A percentile compares a stretch with the other conserved stretches of the same genome.
Conservation (phyloP, 129 eudicot species). For the Chrysanthemum lavandulifolium region DNA sequence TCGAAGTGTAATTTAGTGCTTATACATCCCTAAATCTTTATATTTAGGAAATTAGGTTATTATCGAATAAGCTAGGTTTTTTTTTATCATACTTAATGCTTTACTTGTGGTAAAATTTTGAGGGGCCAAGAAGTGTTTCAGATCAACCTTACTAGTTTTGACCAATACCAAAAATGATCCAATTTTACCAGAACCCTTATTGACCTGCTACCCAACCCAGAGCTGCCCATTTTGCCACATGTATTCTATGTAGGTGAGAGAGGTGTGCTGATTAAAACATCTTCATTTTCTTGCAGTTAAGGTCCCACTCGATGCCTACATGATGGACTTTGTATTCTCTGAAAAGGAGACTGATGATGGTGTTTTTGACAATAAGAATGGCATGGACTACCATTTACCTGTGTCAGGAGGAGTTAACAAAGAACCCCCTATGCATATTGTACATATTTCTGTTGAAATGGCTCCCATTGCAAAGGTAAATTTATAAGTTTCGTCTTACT, state of each 20-base stretch:
- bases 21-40: neutral
- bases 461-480: conserved; percentile 99
- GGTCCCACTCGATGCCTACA: conserved; percentile 96
- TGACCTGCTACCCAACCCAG: neutral
- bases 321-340: conserved; percentile 95
- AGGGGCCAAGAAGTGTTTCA: neutral
- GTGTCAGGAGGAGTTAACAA: conserved; percentile 78
- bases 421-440: conserved; percentile 98
- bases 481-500: neutral
- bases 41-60: neutral
- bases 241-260: neutral
- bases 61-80: neutral
- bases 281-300: conserved; percentile 54
- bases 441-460: conserved; percentile 96
- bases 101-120: neutral
- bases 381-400: conserved; percentile 95
- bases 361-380: conserved; percentile 79
- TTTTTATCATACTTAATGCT: neutral
- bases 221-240: neutral
- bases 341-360: conserved; percentile 93
- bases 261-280: neutral
- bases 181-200: neutral
- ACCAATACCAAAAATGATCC: neutral
- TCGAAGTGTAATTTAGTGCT: neutral
- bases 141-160: neutral